Evolutionary conservation across 2,329 filamentous ascomycete genomes (phyloP).

Genomic region (Alternaria sp.): DNA sequence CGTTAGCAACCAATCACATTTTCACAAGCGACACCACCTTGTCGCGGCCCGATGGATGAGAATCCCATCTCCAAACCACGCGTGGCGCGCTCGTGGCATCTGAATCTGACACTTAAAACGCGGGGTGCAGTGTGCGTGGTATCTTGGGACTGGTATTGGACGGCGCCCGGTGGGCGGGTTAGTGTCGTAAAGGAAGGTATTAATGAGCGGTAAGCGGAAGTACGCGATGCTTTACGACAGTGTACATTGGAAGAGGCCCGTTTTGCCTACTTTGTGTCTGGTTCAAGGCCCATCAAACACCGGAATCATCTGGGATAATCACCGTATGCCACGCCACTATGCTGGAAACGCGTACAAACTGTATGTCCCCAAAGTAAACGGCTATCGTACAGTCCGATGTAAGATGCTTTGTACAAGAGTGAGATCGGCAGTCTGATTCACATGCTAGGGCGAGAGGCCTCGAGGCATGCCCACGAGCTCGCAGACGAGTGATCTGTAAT

Average conservation of each 20-base stretch:
- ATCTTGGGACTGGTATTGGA: conserved; percentile 11
- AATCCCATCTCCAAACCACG: conserved; percentile 20
- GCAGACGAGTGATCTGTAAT: not conserved
- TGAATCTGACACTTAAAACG: conserved; percentile 5
- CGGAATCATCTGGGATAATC: too few species aligned
- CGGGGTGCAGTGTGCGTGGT: not conserved
- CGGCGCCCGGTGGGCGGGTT: not conserved
- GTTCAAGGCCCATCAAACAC: not conserved
- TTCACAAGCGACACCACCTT: conserved; percentile 22
- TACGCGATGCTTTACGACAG: not conserved
- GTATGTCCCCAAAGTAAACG: not conserved
- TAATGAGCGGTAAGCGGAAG: conserved; percentile 2
- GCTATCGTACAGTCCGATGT: not conserved
- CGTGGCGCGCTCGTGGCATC: conserved; percentile 25
- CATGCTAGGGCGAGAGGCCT: not conserved
- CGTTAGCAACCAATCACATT: conserved; percentile 23
- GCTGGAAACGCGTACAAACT: too few species aligned
- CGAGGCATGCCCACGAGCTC: not conserved
- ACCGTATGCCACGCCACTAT: not conserved
- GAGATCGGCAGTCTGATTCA: not conserved
- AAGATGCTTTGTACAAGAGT: not conserved
- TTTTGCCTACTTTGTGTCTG: not conserved
- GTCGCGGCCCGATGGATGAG: conserved; percentile 15
- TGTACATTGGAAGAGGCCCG: not conserved
- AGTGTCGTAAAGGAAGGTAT: conserved; percentile 5